Evolutionary conservation across 129 eudicot species (phyloP).

Genomic region (Centella asiatica): DNA sequence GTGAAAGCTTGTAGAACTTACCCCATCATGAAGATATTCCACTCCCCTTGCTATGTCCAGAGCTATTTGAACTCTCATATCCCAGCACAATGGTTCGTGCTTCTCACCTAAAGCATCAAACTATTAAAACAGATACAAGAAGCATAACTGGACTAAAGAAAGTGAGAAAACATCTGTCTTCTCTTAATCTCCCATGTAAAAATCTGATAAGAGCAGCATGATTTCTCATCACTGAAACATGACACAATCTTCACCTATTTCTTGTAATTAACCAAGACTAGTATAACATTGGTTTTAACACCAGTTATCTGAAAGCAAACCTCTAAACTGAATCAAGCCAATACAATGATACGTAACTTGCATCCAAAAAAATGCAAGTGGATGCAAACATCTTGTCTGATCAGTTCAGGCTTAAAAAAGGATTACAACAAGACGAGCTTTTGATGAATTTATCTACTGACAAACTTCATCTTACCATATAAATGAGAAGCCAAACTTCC

Average conservation of each 20-base stretch:
- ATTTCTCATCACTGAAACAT: not conserved
- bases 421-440: not conserved
- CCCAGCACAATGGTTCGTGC: constrained; percentile 69
- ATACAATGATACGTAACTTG: not conserved
- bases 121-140: not conserved
- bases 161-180: not conserved
- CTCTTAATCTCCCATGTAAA: not conserved
- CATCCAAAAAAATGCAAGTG: too few species aligned
- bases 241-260: too few species aligned
- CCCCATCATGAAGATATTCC: constrained; percentile 99
- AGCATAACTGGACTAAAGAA: not conserved
- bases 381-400: too few species aligned
- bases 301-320: not conserved
- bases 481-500: constrained; percentile 89
- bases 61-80: constrained; percentile 76
- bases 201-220: not conserved
- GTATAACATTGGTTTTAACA: not conserved
- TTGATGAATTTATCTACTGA: not conserved
- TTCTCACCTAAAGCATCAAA: constrained; percentile 47
- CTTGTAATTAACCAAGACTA: not conserved
- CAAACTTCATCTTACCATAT: constrained; percentile 47
- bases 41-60: constrained; percentile 91
- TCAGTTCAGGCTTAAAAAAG: not conserved
- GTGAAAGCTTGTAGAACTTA: constrained; percentile 25
- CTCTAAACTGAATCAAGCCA: not conserved